A percentile compares a stretch with the other conserved stretches of the same genome.
Evolutionary conservation across 441 rosid species (phyloP).

Genomic region (Corymbia calophylla): DNA sequence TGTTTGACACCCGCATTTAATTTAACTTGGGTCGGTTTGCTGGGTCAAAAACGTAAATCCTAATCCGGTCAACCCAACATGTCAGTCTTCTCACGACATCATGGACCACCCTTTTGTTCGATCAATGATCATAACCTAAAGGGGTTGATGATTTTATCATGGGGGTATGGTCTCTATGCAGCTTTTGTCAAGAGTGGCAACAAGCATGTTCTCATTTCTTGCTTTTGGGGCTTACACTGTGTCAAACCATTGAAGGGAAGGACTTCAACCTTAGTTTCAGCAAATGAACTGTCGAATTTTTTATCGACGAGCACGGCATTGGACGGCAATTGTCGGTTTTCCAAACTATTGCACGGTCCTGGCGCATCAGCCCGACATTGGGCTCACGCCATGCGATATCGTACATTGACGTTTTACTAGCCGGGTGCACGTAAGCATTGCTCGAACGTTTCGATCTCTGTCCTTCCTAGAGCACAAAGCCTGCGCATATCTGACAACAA

Average conservation of each 20-base stretch:
- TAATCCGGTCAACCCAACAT: background rate
- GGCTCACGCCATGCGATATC: too few species aligned
- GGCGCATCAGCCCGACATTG: background rate
- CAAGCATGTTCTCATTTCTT: background rate
- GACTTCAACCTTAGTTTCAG: background rate
- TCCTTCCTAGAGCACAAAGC: background rate
- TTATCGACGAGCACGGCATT: background rate
- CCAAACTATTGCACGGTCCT: background rate
- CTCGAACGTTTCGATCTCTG: background rate
- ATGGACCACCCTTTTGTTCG: background rate
- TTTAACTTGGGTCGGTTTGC: background rate
- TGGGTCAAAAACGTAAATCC: background rate
- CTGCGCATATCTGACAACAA: background rate
- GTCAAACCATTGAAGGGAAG: background rate
- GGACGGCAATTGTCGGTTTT: background rate
- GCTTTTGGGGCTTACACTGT: fast-evolving
- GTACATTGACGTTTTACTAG: background rate
- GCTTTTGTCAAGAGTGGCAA: background rate
- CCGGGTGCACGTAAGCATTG: background rate
- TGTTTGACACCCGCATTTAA: background rate
- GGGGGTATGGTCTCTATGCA: background rate
- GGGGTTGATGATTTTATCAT: background rate
- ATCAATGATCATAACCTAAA: background rate
- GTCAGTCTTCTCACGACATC: background rate
- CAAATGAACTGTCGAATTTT: background rate